Conservation (phyloP, 352 stramenopile species). For the Aphanomyces astaci region DNA sequence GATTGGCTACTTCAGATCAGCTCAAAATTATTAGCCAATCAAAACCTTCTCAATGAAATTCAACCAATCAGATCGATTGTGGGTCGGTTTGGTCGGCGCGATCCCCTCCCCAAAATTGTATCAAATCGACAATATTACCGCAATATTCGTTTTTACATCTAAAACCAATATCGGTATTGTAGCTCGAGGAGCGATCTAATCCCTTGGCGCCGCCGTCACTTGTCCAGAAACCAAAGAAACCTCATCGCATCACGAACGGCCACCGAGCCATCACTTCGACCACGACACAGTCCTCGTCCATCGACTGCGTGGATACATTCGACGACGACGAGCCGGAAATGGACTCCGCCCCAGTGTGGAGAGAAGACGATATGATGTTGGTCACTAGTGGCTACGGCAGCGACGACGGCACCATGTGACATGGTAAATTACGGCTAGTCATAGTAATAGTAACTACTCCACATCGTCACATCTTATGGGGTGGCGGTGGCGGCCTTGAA, state of each 20-base stretch:
- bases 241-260: neutral
- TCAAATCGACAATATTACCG: too few relatives aligned
- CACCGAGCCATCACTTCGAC: neutral
- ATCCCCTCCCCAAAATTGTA: too few relatives aligned
- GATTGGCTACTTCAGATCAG: too few relatives aligned
- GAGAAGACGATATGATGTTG: neutral
- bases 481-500: neutral
- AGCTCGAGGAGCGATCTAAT: too few relatives aligned
- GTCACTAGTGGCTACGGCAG: slow-evolving; percentile 6
- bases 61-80: too few relatives aligned
- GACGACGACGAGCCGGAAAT: slow-evolving; percentile 19
- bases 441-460: neutral
- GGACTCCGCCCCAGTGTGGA: slow-evolving; percentile 3
- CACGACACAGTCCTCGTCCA: neutral
- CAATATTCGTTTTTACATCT: too few relatives aligned
- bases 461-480: neutral
- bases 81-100: too few relatives aligned
- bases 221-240: neutral
- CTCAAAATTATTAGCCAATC: too few relatives aligned
- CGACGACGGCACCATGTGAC: slow-evolving; percentile 1
- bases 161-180: too few relatives aligned
- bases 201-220: too few relatives aligned
- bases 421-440: too few relatives aligned
- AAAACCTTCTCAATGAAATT: too few relatives aligned
- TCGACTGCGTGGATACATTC: slow-evolving; percentile 16